A percentile compares a stretch with the other conserved stretches of the same genome.
Evolutionary conservation across 441 rosid genomes (phyloP).

Genomic region (Manihot esculenta): DNA sequence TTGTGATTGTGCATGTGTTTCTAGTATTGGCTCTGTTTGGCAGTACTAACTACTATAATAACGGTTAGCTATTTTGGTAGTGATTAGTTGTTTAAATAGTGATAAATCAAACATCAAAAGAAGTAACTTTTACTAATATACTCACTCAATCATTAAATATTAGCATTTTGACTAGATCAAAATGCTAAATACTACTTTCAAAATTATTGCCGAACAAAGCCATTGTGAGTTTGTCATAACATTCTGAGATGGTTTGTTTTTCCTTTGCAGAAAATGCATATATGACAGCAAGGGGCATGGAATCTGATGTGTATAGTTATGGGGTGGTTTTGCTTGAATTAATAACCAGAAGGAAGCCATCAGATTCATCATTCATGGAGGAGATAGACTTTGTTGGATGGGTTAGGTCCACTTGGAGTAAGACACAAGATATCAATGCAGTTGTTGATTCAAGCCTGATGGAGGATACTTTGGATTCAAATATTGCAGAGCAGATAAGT

Average conservation of each 20-base stretch:
- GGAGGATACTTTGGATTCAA: constrained; percentile 47
- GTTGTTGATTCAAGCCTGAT: constrained; percentile 44
- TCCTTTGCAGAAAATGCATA: constrained; percentile 60
- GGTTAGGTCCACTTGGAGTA: constrained; percentile 45
- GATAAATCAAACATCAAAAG: too few relatives aligned
- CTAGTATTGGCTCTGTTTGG: too few relatives aligned
- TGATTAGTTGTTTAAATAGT: too few relatives aligned
- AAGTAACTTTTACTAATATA: too few relatives aligned
- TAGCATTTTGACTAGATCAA: too few relatives aligned
- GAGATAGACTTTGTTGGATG: constrained; percentile 50
- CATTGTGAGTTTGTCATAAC: too few relatives aligned
- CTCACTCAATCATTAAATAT: too few relatives aligned
- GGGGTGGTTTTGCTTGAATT: constrained; percentile 66
- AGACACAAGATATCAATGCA: constrained; percentile 30
- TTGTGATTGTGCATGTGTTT: too few relatives aligned
- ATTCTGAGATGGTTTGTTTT: background rate
- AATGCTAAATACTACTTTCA: too few relatives aligned
- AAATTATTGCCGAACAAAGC: too few relatives aligned
- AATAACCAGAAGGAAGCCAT: constrained; percentile 54
- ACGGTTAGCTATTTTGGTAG: too few relatives aligned
- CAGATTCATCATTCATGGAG: constrained; percentile 45
- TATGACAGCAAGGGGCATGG: constrained; percentile 46
- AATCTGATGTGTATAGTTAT: constrained; percentile 38
- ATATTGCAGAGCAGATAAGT: background rate
- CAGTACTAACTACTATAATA: too few relatives aligned